Conservation (phyloP, 2,329 filamentous ascomycete genomes). For the Torrubiella hemipterigena region DNA sequence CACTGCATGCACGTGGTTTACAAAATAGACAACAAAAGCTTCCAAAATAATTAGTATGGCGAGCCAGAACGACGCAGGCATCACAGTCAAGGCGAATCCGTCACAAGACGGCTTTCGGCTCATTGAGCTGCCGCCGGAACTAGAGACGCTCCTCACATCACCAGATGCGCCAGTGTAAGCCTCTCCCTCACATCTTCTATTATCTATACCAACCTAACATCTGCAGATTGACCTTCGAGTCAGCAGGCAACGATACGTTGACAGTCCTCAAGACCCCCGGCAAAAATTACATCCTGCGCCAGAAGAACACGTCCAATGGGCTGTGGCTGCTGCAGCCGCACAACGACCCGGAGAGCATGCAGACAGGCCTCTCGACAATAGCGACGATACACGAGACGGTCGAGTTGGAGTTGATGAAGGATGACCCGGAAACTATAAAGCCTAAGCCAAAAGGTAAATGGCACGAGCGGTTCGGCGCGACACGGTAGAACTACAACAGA, state of each 20-base stretch:
- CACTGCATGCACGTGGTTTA: too few relatives aligned
- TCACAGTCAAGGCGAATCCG: conserved; percentile 37
- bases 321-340: conserved; percentile 39
- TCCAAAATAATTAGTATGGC: too few relatives aligned
- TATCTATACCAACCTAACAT: conserved; percentile 33
- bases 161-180: conserved; percentile 40
- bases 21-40: too few relatives aligned
- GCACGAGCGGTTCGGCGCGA: conserved; percentile 50
- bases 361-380: conserved; percentile 32
- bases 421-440: conserved; percentile 14
- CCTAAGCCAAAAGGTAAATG: conserved; percentile 33
- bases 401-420: conserved; percentile 44
- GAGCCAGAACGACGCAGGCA: conserved; percentile 33
- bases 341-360: too few relatives aligned
- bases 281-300: conserved; percentile 45
- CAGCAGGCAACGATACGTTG: conserved; percentile 22
- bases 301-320: conserved; percentile 59
- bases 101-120: conserved; percentile 43
- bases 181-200: background rate
- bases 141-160: conserved; percentile 42
- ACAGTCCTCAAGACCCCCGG: conserved; percentile 40
- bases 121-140: conserved; percentile 48
- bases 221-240: too few relatives aligned
- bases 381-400: conserved; percentile 50
- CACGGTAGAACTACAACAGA: too few relatives aligned